These are phyloP conservation scores for Ceratonia siliqua DNA, from an alignment of 306 rosid species.

Conservation along the genomic window DNA sequence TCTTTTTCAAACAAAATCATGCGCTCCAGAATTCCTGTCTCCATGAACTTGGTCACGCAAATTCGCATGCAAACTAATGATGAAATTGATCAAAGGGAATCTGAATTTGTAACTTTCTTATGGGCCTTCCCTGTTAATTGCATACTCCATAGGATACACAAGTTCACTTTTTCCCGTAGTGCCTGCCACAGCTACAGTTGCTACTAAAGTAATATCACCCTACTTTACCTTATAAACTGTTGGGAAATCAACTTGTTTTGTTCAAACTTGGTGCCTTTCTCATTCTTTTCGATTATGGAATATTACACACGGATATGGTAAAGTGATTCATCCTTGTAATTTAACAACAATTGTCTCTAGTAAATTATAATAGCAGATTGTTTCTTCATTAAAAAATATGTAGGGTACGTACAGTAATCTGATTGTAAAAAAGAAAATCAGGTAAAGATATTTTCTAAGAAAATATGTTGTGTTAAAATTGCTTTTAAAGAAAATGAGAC, in stretches of 20 bases:
- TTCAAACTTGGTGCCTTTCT: conserved; percentile 14
- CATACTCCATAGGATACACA: background rate
- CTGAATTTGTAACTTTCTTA: conserved; percentile 2
- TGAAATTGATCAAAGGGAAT: conserved; percentile 33
- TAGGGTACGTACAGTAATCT: too few relatives aligned
- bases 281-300: background rate
- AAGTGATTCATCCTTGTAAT: background rate
- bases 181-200: background rate
- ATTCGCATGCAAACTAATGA: conserved; percentile 61
- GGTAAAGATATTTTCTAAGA: too few relatives aligned
- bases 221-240: conserved; percentile 2
- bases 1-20: conserved; percentile 60
- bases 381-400: too few relatives aligned
- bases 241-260: conserved; percentile 18
- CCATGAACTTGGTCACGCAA: conserved; percentile 67
- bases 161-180: background rate
- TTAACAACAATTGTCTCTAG: background rate
- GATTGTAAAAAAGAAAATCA: too few relatives aligned
- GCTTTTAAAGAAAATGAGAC: too few relatives aligned
- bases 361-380: background rate
- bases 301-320: background rate
- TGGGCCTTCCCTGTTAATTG: background rate
- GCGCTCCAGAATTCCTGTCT: conserved; percentile 70
- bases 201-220: background rate
- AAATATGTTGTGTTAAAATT: too few relatives aligned